phyloP scores from a whole-genome alignment of 2,329 filamentous ascomycete genomes.

The Fusarium devonianum region DNA sequence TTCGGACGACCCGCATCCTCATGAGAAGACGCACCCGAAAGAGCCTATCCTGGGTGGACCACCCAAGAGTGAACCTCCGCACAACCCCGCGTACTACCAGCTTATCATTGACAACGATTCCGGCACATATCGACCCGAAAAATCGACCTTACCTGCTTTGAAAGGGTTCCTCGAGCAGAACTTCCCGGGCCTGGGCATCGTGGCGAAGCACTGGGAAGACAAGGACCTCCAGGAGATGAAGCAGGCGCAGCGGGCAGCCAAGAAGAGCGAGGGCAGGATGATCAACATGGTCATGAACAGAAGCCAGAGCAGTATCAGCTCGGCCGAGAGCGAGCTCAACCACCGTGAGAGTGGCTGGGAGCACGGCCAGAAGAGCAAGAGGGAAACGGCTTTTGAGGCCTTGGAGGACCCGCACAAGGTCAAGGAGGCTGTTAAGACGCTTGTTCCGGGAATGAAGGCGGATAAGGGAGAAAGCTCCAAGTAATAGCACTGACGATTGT shows the following conservation, averaged over 20 bases:
- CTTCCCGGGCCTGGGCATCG: slow-evolving; percentile 78
- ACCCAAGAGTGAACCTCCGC: slow-evolving; percentile 52
- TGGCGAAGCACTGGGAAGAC: slow-evolving; percentile 80
- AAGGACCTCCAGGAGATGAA: slow-evolving; percentile 78
- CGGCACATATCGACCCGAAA: slow-evolving; percentile 90
- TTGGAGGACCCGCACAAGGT: slow-evolving; percentile 58
- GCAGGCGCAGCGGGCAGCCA: slow-evolving; percentile 73
- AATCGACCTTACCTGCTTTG: slow-evolving; percentile 74
- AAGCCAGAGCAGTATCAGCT: slow-evolving; percentile 61
- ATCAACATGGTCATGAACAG: slow-evolving; percentile 65
- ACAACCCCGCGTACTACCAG: slow-evolving; percentile 71
- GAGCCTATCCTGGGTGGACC: slow-evolving; percentile 57
- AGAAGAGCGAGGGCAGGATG: slow-evolving; percentile 67
- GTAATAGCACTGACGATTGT: slow-evolving; percentile 22
- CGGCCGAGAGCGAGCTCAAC: slow-evolving; percentile 60
- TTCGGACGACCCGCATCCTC: slow-evolving; percentile 52
- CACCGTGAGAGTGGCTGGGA: slow-evolving; percentile 52
- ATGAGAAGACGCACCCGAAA: slow-evolving; percentile 59
- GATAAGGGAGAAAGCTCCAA: slow-evolving; percentile 32
- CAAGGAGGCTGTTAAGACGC: slow-evolving; percentile 47
- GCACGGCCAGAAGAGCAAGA: slow-evolving; percentile 56
- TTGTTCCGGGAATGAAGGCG: slow-evolving; percentile 37
- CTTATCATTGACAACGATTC: slow-evolving; percentile 95
- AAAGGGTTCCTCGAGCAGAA: slow-evolving; percentile 74
- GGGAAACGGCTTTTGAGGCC: slow-evolving; percentile 59